Conservation (phyloP, 2,329 filamentous ascomycete species). For the Neurospora sp. region DNA sequence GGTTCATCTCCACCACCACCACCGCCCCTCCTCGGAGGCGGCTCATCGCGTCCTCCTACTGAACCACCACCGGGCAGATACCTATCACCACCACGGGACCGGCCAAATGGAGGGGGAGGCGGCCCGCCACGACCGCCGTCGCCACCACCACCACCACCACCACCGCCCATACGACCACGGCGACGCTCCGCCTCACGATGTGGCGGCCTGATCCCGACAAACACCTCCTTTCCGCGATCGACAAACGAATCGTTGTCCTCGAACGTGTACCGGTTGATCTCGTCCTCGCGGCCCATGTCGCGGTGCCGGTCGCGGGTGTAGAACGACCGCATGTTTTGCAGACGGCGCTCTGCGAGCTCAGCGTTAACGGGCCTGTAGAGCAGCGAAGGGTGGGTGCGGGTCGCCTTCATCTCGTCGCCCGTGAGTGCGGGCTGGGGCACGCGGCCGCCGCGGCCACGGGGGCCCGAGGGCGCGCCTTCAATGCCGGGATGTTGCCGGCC, state of each 20-base stretch:
- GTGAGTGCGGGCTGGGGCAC: constrained; percentile 8
- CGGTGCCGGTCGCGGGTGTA: constrained; percentile 33
- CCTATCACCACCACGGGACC: constrained; percentile 1
- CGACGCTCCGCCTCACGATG: constrained; percentile 38
- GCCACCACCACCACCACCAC: not conserved
- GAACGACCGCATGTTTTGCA: constrained; percentile 44
- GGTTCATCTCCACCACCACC: constrained; percentile 7
- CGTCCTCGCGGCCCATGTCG: constrained; percentile 38
- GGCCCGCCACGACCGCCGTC: not conserved
- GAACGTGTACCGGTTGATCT: constrained; percentile 64
- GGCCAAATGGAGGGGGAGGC: constrained; percentile 7
- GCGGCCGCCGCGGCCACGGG: constrained; percentile 16
- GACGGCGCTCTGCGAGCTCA: constrained; percentile 53
- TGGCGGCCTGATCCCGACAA: constrained; percentile 53
- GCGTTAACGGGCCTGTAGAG: constrained; percentile 50
- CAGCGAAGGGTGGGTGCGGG: constrained; percentile 32
- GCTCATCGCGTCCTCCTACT: not conserved
- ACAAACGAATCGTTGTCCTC: constrained; percentile 58
- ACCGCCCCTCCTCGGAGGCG: not conserved
- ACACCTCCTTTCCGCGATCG: constrained; percentile 63
- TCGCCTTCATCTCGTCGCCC: constrained; percentile 21
- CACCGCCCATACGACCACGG: constrained; percentile 8
- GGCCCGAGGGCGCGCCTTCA: constrained; percentile 20
- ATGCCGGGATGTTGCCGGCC: constrained; percentile 11
- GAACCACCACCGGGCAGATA: constrained; percentile 3